Percentiles rank a stretch among this genome's conserved stretches.
Conservation (phyloP, 2,329 filamentous ascomycete species). For the Parastagonospora avenae region DNA sequence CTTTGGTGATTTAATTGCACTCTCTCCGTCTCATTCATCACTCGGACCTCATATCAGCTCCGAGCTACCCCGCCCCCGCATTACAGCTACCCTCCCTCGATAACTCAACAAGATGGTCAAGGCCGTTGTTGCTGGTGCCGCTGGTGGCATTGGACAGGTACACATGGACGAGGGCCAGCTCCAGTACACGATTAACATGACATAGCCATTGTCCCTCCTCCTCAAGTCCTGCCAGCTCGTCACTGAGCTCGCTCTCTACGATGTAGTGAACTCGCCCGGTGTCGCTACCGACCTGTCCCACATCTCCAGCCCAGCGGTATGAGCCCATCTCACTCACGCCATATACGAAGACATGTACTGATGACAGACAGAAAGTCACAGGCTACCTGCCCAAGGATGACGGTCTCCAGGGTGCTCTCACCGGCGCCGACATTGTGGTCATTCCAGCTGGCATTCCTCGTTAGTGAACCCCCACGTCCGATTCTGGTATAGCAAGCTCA, state of each 20-base stretch:
- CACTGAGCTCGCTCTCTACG: conserved; percentile 93
- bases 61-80: conserved; percentile 21
- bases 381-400: conserved; percentile 86
- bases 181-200: conserved; percentile 17
- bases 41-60: conserved; percentile 7
- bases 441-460: conserved; percentile 98
- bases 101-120: conserved; percentile 47
- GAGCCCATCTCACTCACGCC: conserved; percentile 38
- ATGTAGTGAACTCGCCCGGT: conserved; percentile 98
- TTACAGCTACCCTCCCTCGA: conserved; percentile 14
- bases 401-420: conserved; percentile 85
- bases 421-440: conserved; percentile 92
- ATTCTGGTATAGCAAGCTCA: conserved; percentile 15
- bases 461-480: conserved; percentile 50
- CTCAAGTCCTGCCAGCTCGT: conserved; percentile 88
- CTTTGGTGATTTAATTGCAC: conserved; percentile 24
- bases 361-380: conserved; percentile 67
- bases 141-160: conserved; percentile 98
- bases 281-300: conserved; percentile 96
- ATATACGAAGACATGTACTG: conserved; percentile 17
- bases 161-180: conserved; percentile 25
- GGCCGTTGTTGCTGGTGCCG: conserved; percentile 81
- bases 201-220: conserved; percentile 90
- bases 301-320: conserved; percentile 86
- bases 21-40: conserved; percentile 6